phyloP scores from a whole-genome alignment of 2,329 filamentous ascomycete species.

The Stemphylium vesicarium region DNA sequence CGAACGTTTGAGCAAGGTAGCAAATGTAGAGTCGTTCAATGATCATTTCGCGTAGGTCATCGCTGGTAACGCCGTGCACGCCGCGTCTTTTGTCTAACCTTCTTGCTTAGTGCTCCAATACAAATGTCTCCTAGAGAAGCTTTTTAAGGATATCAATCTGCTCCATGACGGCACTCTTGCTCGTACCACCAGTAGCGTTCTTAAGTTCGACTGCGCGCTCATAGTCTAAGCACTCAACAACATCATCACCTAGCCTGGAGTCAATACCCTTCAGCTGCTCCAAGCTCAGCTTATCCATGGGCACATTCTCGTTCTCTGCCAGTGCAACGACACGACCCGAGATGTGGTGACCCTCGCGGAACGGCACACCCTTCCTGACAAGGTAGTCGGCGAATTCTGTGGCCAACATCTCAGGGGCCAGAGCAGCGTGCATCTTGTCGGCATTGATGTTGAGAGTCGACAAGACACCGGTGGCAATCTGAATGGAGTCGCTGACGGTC shows the following conservation, averaged over 20 bases:
- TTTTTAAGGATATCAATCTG: conserved; percentile 64
- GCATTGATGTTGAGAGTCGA: conserved; percentile 73
- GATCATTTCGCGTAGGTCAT: conserved; percentile 7
- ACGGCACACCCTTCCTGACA: conserved; percentile 72
- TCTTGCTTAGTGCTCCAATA: neutral
- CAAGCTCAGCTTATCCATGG: conserved; percentile 73
- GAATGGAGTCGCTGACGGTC: conserved; percentile 79
- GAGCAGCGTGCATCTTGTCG: conserved; percentile 77
- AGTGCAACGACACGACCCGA: conserved; percentile 75
- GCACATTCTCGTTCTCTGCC: conserved; percentile 68
- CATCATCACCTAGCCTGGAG: conserved; percentile 71
- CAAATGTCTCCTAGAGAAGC: conserved; percentile 35
- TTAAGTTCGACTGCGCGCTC: conserved; percentile 82
- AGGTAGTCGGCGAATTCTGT: conserved; percentile 71
- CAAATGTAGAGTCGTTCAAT: neutral
- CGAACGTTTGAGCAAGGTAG: neutral
- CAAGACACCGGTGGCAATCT: conserved; percentile 82
- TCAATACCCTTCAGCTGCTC: conserved; percentile 74
- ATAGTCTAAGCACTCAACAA: conserved; percentile 76
- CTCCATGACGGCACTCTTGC: conserved; percentile 69
- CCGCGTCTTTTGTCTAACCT: conserved; percentile 1
- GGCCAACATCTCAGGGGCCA: conserved; percentile 85
- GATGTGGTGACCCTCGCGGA: conserved; percentile 81
- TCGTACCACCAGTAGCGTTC: conserved; percentile 78
- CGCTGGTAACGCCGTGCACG: neutral